phyloP scores from a whole-genome alignment of 2,329 filamentous ascomycete species.

The Chaetomium olivaceum region DNA sequence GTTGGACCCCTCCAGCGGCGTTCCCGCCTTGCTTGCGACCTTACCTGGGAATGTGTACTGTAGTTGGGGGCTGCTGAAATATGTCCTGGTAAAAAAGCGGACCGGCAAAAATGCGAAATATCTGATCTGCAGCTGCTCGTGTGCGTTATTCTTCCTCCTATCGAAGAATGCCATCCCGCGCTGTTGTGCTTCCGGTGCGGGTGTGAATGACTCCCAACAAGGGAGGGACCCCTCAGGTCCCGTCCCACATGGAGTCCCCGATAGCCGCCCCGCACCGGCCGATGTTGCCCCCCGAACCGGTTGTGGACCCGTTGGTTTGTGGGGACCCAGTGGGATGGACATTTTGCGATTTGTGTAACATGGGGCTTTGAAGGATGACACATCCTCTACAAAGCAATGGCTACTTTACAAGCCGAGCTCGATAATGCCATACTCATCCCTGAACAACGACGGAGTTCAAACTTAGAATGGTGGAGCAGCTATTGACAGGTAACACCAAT shows the following conservation, averaged over 20 bases:
- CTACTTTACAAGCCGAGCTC: too few relatives aligned
- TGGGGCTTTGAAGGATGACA: too few relatives aligned
- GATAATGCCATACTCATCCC: too few relatives aligned
- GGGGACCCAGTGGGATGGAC: not conserved
- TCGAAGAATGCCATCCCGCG: not conserved
- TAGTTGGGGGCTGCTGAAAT: not conserved
- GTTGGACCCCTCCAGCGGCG: not conserved
- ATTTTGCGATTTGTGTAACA: too few relatives aligned
- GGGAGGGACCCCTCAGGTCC: too few relatives aligned
- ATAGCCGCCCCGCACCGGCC: not conserved
- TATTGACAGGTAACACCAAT: not conserved
- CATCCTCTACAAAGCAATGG: too few relatives aligned
- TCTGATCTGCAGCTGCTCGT: constrained; percentile 14
- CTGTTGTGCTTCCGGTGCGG: not conserved
- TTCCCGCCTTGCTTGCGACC: not conserved
- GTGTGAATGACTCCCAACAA: not conserved
- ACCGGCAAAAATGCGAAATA: not conserved
- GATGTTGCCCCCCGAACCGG: not conserved
- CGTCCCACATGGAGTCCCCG: not conserved
- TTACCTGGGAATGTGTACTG: too few relatives aligned
- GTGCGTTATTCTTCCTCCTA: not conserved
- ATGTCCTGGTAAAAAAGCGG: not conserved
- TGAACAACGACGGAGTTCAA: too few relatives aligned
- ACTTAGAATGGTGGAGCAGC: not conserved
- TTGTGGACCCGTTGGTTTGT: not conserved